phyloP scores from a whole-genome alignment of 2,329 filamentous ascomycete genomes.

The Epichloe typhina region DNA sequence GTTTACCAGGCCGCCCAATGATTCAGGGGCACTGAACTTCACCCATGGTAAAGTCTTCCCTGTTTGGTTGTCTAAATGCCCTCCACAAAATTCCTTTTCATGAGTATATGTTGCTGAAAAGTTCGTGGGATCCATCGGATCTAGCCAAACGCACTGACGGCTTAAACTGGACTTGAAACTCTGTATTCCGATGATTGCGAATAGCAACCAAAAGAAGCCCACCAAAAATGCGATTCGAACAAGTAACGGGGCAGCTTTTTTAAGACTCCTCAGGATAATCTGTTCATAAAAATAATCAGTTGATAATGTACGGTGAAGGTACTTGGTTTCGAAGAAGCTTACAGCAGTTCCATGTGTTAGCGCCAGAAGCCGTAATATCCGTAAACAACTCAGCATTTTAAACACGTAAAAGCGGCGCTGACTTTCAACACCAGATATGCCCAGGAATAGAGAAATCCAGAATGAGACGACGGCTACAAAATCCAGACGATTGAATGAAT shows the following conservation, averaged over 20 bases:
- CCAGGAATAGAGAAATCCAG: conserved; percentile 77
- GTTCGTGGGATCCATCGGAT: conserved; percentile 44
- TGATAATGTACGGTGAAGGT: neutral
- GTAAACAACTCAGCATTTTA: conserved; percentile 89
- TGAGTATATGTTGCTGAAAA: conserved; percentile 46
- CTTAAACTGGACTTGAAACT: conserved; percentile 80
- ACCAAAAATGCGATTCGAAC: conserved; percentile 91
- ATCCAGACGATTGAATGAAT: conserved; percentile 91
- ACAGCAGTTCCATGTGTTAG: conserved; percentile 88
- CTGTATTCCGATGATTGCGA: conserved; percentile 92
- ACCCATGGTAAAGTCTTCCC: conserved; percentile 56
- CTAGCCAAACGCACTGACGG: conserved; percentile 67
- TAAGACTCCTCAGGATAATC: conserved; percentile 89
- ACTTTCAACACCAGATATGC: conserved; percentile 55
- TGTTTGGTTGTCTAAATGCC: conserved; percentile 52
- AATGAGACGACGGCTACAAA: conserved; percentile 91
- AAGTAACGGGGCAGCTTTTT: conserved; percentile 84
- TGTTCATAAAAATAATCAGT: conserved; percentile 19
- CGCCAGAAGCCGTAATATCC: conserved; percentile 80
- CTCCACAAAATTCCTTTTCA: conserved; percentile 70
- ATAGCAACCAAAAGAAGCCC: conserved; percentile 93
- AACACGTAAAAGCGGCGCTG: conserved; percentile 72
- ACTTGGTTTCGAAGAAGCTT: conserved; percentile 21
- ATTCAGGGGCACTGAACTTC: conserved; percentile 18
- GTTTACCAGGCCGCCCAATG: conserved; percentile 33